Evolutionary conservation across 495 filamentous ascomycete genomes (phyloP).

Genomic region (Penicillium silybi): DNA sequence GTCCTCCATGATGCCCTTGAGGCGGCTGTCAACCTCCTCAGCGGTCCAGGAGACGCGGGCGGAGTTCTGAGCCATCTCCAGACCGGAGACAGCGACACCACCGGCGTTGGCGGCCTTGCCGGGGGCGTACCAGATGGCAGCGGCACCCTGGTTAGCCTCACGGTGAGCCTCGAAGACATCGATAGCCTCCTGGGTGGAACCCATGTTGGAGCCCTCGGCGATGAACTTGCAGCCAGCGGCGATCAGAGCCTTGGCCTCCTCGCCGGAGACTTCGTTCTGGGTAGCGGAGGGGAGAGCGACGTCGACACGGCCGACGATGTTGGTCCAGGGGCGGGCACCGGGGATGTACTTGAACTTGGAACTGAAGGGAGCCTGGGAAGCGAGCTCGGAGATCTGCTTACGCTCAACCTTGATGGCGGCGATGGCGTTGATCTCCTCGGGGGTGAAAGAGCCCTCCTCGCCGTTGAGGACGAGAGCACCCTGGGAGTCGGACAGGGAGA

Average conservation of each 20-base stretch:
- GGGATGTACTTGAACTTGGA: conserved; percentile 81
- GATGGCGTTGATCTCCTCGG: conserved; percentile 73
- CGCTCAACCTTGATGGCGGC: conserved; percentile 82
- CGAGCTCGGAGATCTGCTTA: conserved; percentile 68
- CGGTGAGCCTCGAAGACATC: conserved; percentile 85
- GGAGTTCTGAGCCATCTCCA: conserved; percentile 99
- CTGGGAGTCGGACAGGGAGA: conserved; percentile 93
- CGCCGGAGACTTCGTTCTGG: conserved; percentile 92
- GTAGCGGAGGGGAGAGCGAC: conserved; percentile 90
- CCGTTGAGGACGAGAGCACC: conserved; percentile 72
- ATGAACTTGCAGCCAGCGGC: conserved; percentile 76
- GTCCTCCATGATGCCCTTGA: conserved; percentile 90
- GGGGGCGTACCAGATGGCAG: conserved; percentile 91
- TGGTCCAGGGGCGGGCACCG: conserved; percentile 85
- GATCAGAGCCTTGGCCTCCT: conserved; percentile 82
- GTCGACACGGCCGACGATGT: conserved; percentile 77
- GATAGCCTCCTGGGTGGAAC: conserved; percentile 94
- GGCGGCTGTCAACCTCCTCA: conserved; percentile 87
- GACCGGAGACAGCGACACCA: conserved; percentile 94
- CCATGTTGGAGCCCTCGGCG: conserved; percentile 98
- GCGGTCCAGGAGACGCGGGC: conserved; percentile 76
- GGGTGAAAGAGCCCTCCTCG: conserved; percentile 59
- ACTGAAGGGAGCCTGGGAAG: conserved; percentile 46
- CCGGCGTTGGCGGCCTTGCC: conserved; percentile 94
- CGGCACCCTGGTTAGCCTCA: conserved; percentile 58